Evolutionary conservation across 805 yeast genomes (phyloP), one percentile per base, ranked within the genome.

Genomic region (Ascoidea rubescens): DNA sequence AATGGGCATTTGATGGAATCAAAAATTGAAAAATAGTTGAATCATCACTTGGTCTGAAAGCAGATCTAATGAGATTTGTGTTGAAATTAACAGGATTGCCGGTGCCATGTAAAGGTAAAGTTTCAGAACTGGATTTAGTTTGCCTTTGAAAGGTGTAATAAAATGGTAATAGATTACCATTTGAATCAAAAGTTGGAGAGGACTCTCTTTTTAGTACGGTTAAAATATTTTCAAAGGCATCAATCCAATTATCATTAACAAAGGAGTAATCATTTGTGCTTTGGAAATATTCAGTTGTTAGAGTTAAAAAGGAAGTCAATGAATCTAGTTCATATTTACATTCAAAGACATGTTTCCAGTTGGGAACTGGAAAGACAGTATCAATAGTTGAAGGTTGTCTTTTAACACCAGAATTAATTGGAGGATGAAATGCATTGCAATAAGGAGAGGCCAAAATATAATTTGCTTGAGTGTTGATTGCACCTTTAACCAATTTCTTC

Each of bases 261-360:
- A 72, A 63, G 1, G 77, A 65, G 1, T 63, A 59, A 57, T 80
- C 85, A 2, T 67, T 69, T 0, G 88, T 76, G 50, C 73, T 64
- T 47, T 71, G 76, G 56, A 68, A 80, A 63, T 83, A 89, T 53
- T 83, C 91, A 60, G 82, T 85, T 5, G 86, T 71, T 53, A 88
- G 67, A 0, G 89, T 83, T 53, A 88, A 68, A 59, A 88, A 88
- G 5, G 93, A 82, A 0, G 95, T 95, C 50, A 88, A 67, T 1
- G 93, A 84, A 65, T 88, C 96, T 52, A 88, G 70, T 62, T 88
- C 96, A 71, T 85, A 88, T 63, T 88, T 88, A 67, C 96, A 88
- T 62, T 88, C 96, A 65, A 87, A 88, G 0, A 86, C 95, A 31
- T 71, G 70, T 16, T 64, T 63, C 80, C 89, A 85, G 54, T 84